Conservation (phyloP, 2,329 filamentous ascomycete genomes). For the Seiridium unicorne region DNA sequence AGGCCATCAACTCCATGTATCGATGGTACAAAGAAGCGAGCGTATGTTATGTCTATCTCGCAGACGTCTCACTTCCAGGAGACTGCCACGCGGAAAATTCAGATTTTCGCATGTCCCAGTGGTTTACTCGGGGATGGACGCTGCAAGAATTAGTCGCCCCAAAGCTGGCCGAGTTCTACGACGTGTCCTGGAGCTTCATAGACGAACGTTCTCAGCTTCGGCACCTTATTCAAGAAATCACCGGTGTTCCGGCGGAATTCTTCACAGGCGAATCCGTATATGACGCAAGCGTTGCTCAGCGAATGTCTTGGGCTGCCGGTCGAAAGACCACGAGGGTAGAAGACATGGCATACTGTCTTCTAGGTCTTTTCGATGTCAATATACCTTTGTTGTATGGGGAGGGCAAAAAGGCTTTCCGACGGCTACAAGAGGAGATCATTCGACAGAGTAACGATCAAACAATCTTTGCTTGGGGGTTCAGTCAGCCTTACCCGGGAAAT, state of each 20-base stretch:
- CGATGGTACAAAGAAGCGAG: slow-evolving; percentile 13
- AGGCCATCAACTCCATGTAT: slow-evolving; percentile 18
- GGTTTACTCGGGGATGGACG: neutral
- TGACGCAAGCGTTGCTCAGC: neutral
- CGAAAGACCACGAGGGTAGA: neutral
- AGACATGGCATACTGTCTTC: neutral
- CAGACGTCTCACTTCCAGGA: slow-evolving; percentile 8
- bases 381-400: neutral
- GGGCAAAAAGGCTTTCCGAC: neutral
- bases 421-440: neutral
- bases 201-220: neutral
- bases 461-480: too few relatives aligned
- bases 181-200: neutral
- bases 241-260: neutral
- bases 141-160: neutral
- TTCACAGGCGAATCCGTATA: neutral
- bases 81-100: neutral
- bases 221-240: neutral
- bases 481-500: too few relatives aligned
- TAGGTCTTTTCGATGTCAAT: neutral
- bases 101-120: neutral
- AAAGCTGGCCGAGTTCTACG: neutral
- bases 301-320: neutral
- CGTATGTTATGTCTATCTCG: slow-evolving; percentile 18
- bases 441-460: too few relatives aligned